Conservation (phyloP, 495 filamentous ascomycete species). For the Penicillium angulare region DNA sequence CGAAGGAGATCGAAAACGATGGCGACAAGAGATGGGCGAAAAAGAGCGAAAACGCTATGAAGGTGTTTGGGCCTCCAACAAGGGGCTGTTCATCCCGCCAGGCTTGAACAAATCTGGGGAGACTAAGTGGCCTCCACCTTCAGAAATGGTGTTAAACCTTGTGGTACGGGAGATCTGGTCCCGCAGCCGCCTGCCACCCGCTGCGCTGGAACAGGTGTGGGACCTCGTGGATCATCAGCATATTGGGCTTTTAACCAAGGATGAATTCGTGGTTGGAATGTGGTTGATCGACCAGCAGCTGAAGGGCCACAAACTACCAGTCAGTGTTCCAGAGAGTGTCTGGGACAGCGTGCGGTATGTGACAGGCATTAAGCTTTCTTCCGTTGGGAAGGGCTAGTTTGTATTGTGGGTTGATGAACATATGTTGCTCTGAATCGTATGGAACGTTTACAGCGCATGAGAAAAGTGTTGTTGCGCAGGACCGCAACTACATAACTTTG, state of each 20-base stretch:
- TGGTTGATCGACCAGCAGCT: slow-evolving; percentile 93
- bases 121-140: slow-evolving; percentile 23
- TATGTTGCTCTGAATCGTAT: too few relatives aligned
- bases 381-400: slow-evolving; percentile 4
- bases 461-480: slow-evolving; percentile 6
- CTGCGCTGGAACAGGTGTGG: slow-evolving; percentile 79
- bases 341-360: slow-evolving; percentile 78
- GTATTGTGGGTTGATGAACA: too few relatives aligned
- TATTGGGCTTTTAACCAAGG: slow-evolving; percentile 60
- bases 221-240: slow-evolving; percentile 70
- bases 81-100: slow-evolving; percentile 56
- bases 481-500: neutral
- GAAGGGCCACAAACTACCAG: slow-evolving; percentile 83
- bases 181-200: slow-evolving; percentile 65
- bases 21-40: slow-evolving; percentile 73
- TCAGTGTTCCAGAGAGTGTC: slow-evolving; percentile 73
- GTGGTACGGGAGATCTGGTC: slow-evolving; percentile 86
- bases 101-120: slow-evolving; percentile 3
- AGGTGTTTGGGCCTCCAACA: slow-evolving; percentile 94
- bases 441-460: neutral
- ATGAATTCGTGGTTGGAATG: slow-evolving; percentile 93
- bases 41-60: slow-evolving; percentile 88
- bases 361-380: slow-evolving; percentile 36
- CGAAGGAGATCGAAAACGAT: slow-evolving; percentile 83
- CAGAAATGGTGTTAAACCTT: slow-evolving; percentile 68